Evolutionary conservation across 148 eudicot genomes (phyloP), one percentile per base, ranked within the genome.

Genomic region (Pharnaceum exiguum): DNA sequence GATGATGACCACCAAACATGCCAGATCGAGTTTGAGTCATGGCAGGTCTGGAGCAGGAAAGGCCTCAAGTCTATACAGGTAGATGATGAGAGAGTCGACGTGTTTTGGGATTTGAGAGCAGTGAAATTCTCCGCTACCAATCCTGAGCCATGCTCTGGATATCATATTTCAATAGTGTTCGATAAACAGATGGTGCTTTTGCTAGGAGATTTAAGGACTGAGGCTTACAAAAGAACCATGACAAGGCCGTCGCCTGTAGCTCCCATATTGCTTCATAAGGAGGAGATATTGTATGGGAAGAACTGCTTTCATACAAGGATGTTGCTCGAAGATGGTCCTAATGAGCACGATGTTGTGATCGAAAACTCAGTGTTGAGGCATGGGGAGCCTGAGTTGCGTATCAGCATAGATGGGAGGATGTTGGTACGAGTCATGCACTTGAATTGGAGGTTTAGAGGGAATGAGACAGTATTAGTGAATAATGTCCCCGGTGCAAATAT

Each of bases 401-500:
- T 68, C 10, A 68, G 48, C 72, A 68, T 68, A 36, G 66, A 68
- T 36, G 72, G 72, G 31, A 46, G 72, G 19, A 42, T 52, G 17
- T 37, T 59, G 47, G 72, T 68, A 10, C 38, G 66, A 1, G 72
- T 68, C 9, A 68, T 60, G 66, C 52, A 68, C 46, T 59, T 68
- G n/a, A 60, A 60, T 21, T 68, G 72, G 72, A 59, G 66, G 18
- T 68, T 68, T 13, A 60, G 72, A 54, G 72, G 72, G 2, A 68
- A 60, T 37, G 66, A 68, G 49, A 68, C 72, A 1, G 60, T 46
- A 21, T 28, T 68, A 27, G 66, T 68, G 9, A 68, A 68, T 25
- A 60, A 60, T 53, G 61, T 68, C 3, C n/a, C 66, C 72, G 4
- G 37, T 68, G 10, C 72, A 68, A 35, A 60, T 68, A 27, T 68